Evolutionary conservation across 2,329 filamentous ascomycete species (phyloP), one percentile per base, ranked within the genome.

Genomic region (Massarina eburnea): DNA sequence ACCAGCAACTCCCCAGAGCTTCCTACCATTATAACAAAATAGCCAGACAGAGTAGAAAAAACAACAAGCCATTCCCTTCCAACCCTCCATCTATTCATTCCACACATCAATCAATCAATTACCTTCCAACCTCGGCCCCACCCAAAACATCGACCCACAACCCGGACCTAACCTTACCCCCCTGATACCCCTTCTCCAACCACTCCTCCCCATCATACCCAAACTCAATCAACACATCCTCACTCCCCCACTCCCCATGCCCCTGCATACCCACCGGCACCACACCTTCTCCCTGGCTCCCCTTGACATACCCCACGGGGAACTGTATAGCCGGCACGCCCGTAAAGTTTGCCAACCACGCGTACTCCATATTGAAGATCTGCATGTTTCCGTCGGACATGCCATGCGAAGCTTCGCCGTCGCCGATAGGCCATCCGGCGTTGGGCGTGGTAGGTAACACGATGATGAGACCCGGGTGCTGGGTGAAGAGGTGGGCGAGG

Each of bases 351-450:
- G 91, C 87, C 27, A 95, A 71, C 80, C 88, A 95, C 14, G 88
- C 84, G 70, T 89, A 96, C 68, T 86, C 82, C 89, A 96, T 95
- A 62, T 82, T 88, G 20, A 80, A 76, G n/a, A 95, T 74, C 14
- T 82, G 84, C 49, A 73, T 76, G 64, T 94, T 90, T 0, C 79
- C 85, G 66, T 96, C 86, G 29, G 79, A 85, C 55, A 89, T 75
- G 2, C 91, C 91, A 37, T 76, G 71, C 7, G 63, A 55, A 4
- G 83, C 64, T 59, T 91, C 84, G n/a, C 73, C 73, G 14, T 83
- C 74, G 32, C 88, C 84, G 9, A 85, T 82, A 33, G 81, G 80
- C 87, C 88, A 95, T 9, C 91, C 91, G 0, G 83, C 77, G 48
- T 86, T 80, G 0, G 91, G 88, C 3, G 83, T 82, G 1, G 89